Conservation (phyloP, 768 basidiomycete species). For the Neoboletus subvelutipes region DNA sequence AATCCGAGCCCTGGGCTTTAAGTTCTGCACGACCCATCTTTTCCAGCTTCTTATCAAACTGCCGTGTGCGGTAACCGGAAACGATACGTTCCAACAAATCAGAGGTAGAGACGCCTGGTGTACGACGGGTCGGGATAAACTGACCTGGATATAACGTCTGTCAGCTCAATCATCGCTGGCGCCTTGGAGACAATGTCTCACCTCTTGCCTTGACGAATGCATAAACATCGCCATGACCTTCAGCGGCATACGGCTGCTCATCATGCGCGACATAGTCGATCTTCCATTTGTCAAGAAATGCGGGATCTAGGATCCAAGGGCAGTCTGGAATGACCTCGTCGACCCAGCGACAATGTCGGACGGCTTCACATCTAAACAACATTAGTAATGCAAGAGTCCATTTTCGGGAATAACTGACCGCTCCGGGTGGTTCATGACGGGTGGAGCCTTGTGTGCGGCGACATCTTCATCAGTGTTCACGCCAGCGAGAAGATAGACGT, state of each 20-base stretch:
- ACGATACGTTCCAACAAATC: constrained; percentile 92
- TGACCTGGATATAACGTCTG: constrained; percentile 53
- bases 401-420: constrained; percentile 43
- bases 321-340: constrained; percentile 89
- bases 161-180: neutral
- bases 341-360: constrained; percentile 97
- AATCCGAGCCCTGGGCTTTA: constrained; percentile 50
- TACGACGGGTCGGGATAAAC: constrained; percentile 93
- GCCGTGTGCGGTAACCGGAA: constrained; percentile 75
- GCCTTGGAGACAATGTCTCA: constrained; percentile 31
- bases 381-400: neutral
- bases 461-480: constrained; percentile 90
- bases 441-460: constrained; percentile 70
- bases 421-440: constrained; percentile 88
- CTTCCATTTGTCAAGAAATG: constrained; percentile 77
- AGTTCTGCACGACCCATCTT: constrained; percentile 83
- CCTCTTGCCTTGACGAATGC: constrained; percentile 76
- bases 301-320: constrained; percentile 86
- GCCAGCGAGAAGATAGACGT: constrained; percentile 90
- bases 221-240: constrained; percentile 87
- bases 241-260: constrained; percentile 80
- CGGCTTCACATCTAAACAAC: constrained; percentile 70
- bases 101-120: constrained; percentile 92
- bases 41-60: constrained; percentile 85
- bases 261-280: constrained; percentile 99